These are phyloP conservation scores for Solanum pinnatisectum DNA, from an alignment of 257 asterid species.

Conservation along the genomic window DNA sequence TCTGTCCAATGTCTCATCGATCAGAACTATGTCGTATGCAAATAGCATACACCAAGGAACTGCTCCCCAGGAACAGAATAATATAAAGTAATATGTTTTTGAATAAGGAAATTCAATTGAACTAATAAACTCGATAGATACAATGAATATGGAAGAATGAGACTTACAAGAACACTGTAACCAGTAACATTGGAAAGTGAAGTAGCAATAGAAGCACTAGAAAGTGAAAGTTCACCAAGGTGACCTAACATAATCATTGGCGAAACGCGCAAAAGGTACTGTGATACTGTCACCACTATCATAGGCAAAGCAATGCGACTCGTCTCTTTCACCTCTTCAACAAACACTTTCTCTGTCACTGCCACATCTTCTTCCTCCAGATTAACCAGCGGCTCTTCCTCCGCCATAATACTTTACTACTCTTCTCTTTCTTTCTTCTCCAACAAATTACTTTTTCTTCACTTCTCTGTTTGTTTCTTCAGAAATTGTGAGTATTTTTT, in stretches of 20 bases:
- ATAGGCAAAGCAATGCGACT: constrained; percentile 53
- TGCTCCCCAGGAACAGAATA: neutral
- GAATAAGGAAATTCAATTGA: neutral
- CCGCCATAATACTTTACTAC: neutral
- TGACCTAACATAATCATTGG: constrained; percentile 63
- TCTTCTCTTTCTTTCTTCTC: too few species aligned
- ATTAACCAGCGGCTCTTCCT: constrained; percentile 7
- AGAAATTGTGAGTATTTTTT: too few species aligned
- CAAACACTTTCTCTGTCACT: constrained; percentile 1
- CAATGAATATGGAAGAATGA: neutral
- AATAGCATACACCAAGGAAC: neutral
- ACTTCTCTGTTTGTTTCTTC: too few species aligned
- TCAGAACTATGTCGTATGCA: neutral
- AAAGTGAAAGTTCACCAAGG: constrained; percentile 34
- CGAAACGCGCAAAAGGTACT: constrained; percentile 37
- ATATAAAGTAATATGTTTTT: neutral
- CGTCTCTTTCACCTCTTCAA: constrained; percentile 40
- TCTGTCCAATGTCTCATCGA: neutral
- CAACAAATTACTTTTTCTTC: too few species aligned
- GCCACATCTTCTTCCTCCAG: neutral
- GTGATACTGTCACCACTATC: constrained; percentile 47
- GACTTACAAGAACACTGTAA: constrained; percentile 33
- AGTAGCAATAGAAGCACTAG: constrained; percentile 53
- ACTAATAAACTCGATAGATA: too few species aligned
- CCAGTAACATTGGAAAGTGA: constrained; percentile 53